These are phyloP conservation scores for Pichia membranifaciens DNA, from an alignment of 805 yeast species.

Conservation along the genomic window DNA sequence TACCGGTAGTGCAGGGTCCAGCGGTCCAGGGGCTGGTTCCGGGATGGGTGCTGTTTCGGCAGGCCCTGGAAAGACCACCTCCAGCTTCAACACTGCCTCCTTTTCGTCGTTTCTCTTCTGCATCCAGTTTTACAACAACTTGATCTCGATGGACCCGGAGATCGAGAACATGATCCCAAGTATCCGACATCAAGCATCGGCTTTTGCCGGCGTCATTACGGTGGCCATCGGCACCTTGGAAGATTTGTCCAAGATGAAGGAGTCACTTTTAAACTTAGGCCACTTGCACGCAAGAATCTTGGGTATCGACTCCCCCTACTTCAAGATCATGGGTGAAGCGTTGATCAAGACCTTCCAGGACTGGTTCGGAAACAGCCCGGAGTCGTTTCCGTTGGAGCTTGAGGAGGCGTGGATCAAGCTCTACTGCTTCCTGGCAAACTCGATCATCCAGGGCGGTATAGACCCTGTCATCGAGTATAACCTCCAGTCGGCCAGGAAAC, in stretches of 20 bases:
- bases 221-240: slow-evolving; percentile 62
- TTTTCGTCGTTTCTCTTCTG: slow-evolving; percentile 61
- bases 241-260: slow-evolving; percentile 50
- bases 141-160: slow-evolving; percentile 53
- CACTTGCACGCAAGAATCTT: slow-evolving; percentile 70
- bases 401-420: slow-evolving; percentile 69
- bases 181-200: slow-evolving; percentile 69
- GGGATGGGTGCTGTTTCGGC: background rate
- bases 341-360: slow-evolving; percentile 62
- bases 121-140: slow-evolving; percentile 67
- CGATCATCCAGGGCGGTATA: slow-evolving; percentile 54
- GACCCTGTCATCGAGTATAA: slow-evolving; percentile 39
- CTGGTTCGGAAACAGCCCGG: slow-evolving; percentile 37
- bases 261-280: slow-evolving; percentile 56
- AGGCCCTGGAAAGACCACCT: background rate
- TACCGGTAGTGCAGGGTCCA: no score
- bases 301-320: slow-evolving; percentile 64
- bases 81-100: slow-evolving; percentile 23
- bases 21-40: no score
- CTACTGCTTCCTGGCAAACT: slow-evolving; percentile 62
- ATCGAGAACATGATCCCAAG: slow-evolving; percentile 67
- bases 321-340: slow-evolving; percentile 70
- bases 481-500: slow-evolving; percentile 4
- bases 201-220: slow-evolving; percentile 74
- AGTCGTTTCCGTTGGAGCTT: slow-evolving; percentile 48